Conservation (phyloP, 352 stramenopile species). For the Pythium rhizo-oryzae region DNA sequence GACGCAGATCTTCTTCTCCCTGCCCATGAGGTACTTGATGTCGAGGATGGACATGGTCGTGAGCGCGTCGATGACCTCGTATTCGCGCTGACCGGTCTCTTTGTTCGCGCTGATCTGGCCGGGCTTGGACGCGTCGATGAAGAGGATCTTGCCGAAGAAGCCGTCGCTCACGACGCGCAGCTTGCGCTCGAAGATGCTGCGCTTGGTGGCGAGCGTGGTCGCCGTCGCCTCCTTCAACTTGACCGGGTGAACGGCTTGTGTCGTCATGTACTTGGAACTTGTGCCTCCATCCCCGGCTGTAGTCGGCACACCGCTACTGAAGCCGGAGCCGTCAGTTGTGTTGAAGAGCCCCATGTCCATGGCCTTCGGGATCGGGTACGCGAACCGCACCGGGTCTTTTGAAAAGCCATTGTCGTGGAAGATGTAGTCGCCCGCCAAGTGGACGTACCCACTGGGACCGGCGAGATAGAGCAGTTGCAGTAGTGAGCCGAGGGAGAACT, state of each 20-base stretch:
- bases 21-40: conserved; percentile 55
- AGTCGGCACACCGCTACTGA: not conserved
- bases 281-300: not conserved
- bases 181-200: conserved; percentile 50
- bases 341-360: conserved; percentile 34
- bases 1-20: conserved; percentile 20
- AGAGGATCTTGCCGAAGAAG: conserved; percentile 38
- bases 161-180: conserved; percentile 40
- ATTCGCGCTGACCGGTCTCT: conserved; percentile 38
- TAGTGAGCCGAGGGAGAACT: conserved; percentile 45
- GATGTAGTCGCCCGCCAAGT: conserved; percentile 52
- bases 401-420: conserved; percentile 46
- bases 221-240: not conserved
- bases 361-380: conserved; percentile 37
- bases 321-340: not conserved
- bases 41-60: conserved; percentile 51
- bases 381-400: conserved; percentile 31
- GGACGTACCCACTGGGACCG: conserved; percentile 44
- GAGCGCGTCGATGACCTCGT: conserved; percentile 45
- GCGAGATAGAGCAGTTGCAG: conserved; percentile 53
- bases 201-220: conserved; percentile 8
- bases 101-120: conserved; percentile 37
- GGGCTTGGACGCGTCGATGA: conserved; percentile 40
- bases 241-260: no score
- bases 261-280: no score